phyloP scores from a whole-genome alignment of 352 stramenopile species.

The Pythium apleroticum region DNA sequence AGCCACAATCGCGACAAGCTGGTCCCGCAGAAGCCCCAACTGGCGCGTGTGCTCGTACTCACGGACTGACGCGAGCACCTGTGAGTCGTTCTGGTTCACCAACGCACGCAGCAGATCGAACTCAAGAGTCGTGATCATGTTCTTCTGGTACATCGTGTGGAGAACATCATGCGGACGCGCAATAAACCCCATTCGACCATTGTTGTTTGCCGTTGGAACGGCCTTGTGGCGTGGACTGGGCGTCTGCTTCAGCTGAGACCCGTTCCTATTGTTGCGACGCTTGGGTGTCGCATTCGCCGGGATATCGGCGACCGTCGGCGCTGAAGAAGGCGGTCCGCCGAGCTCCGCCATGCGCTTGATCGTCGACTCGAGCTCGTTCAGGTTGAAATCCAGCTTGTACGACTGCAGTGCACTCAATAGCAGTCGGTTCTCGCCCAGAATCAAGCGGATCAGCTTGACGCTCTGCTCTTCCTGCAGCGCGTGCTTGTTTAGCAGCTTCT shows the following conservation, averaged over 20 bases:
- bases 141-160: slow-evolving; percentile 44
- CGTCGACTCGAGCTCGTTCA: slow-evolving; percentile 51
- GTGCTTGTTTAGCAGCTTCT: slow-evolving; percentile 61
- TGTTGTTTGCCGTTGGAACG: not conserved
- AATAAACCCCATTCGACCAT: slow-evolving; percentile 17
- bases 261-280: not conserved
- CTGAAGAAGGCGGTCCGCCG: slow-evolving; percentile 11
- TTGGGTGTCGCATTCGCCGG: slow-evolving; percentile 7
- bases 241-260: slow-evolving; percentile 13
- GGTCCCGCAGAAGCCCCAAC: slow-evolving; percentile 37
- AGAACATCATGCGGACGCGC: slow-evolving; percentile 41
- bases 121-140: slow-evolving; percentile 67
- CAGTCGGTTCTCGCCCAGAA: slow-evolving; percentile 48
- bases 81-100: slow-evolving; percentile 54
- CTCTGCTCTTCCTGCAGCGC: slow-evolving; percentile 56
- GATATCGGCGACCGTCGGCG: slow-evolving; percentile 18
- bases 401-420: slow-evolving; percentile 55
- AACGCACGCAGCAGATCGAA: slow-evolving; percentile 56
- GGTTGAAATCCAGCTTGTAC: slow-evolving; percentile 45
- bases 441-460: slow-evolving; percentile 43
- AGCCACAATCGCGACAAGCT: slow-evolving; percentile 55
- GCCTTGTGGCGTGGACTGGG: slow-evolving; percentile 10
- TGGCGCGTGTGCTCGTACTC: slow-evolving; percentile 42
- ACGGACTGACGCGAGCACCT: slow-evolving; percentile 42
- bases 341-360: slow-evolving; percentile 52